A percentile compares a stretch with the other conserved stretches of the same genome.
Evolutionary conservation across 2,329 filamentous ascomycete genomes (phyloP).

Genomic region (Fusarium temperatum): DNA sequence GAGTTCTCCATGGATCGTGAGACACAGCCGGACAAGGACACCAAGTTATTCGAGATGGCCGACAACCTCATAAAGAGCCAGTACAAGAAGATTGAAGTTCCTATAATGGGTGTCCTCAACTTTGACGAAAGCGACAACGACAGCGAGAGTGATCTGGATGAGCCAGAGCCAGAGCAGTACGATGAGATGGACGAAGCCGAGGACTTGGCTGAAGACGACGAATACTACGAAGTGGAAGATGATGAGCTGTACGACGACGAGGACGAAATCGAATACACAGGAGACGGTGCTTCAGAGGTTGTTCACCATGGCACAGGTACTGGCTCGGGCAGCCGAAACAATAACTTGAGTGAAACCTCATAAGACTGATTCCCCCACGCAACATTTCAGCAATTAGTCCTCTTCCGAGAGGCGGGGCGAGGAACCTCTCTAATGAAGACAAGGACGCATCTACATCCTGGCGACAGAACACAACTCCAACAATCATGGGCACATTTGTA

Average conservation of each 20-base stretch:
- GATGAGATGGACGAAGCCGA: slow-evolving; percentile 43
- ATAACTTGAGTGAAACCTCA: slow-evolving; percentile 41
- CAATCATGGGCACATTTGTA: slow-evolving; percentile 27
- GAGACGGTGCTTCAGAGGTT: slow-evolving; percentile 41
- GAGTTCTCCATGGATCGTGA: slow-evolving; percentile 55
- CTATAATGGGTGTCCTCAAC: slow-evolving; percentile 55
- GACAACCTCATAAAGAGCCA: slow-evolving; percentile 60
- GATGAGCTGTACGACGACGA: slow-evolving; percentile 41
- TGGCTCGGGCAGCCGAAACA: slow-evolving; percentile 41
- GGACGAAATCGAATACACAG: slow-evolving; percentile 40
- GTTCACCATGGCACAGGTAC: slow-evolving; percentile 43
- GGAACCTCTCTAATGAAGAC: slow-evolving; percentile 38
- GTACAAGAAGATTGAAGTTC: slow-evolving; percentile 56
- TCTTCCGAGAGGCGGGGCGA: slow-evolving; percentile 1
- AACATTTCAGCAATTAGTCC: slow-evolving; percentile 3
- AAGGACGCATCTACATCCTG: slow-evolving; percentile 26
- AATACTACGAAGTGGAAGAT: slow-evolving; percentile 44
- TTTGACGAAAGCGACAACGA: slow-evolving; percentile 57
- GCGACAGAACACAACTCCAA: slow-evolving; percentile 26
- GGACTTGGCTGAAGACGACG: slow-evolving; percentile 37
- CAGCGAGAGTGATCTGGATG: slow-evolving; percentile 47
- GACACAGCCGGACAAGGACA: slow-evolving; percentile 52
- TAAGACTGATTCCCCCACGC: slow-evolving; percentile 20
- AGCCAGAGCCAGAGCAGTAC: slow-evolving; percentile 40
- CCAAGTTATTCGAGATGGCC: slow-evolving; percentile 54